These are phyloP conservation scores for Apophysomyces elegans DNA, from an alignment of 371 early-diverging fungal genomes.

Conservation along the genomic window DNA sequence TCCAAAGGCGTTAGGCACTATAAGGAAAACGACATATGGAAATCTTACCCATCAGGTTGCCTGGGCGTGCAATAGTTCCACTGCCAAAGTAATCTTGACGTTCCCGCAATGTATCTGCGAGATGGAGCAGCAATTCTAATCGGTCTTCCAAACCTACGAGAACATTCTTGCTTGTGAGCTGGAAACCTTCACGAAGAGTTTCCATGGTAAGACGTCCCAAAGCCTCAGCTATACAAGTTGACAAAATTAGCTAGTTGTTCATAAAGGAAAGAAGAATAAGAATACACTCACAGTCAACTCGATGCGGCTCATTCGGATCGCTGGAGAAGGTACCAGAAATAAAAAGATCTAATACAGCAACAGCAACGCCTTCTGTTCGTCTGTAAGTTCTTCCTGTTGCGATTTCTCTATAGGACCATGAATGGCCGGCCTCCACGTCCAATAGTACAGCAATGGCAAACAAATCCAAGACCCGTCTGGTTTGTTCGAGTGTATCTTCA, in stretches of 20 bases:
- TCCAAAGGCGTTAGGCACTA: not conserved
- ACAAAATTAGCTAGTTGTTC: not conserved
- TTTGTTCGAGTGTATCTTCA: constrained; percentile 59
- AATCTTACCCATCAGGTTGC: constrained; percentile 76
- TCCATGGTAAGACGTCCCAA: constrained; percentile 60
- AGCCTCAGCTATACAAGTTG: constrained; percentile 42
- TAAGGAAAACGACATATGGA: too few species aligned
- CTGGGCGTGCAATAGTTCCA: constrained; percentile 70
- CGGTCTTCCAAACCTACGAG: constrained; percentile 84
- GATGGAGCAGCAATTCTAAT: constrained; percentile 66
- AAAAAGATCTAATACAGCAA: constrained; percentile 88
- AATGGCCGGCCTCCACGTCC: constrained; percentile 87
- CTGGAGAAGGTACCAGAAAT: constrained; percentile 78
- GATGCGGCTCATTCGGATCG: constrained; percentile 64
- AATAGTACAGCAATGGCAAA: constrained; percentile 87
- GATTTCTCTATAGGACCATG: constrained; percentile 75
- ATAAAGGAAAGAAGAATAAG: not conserved
- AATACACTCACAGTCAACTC: constrained; percentile 69
- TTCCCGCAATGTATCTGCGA: constrained; percentile 57
- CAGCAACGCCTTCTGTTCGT: constrained; percentile 86
- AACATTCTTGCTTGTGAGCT: constrained; percentile 73
- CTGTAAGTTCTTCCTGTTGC: constrained; percentile 57
- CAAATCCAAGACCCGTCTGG: constrained; percentile 82
- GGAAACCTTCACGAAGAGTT: constrained; percentile 69
- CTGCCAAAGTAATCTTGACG: constrained; percentile 54